Evolutionary conservation across 768 basidiomycete species (phyloP).

Genomic region (Psilocybe cubensis): DNA sequence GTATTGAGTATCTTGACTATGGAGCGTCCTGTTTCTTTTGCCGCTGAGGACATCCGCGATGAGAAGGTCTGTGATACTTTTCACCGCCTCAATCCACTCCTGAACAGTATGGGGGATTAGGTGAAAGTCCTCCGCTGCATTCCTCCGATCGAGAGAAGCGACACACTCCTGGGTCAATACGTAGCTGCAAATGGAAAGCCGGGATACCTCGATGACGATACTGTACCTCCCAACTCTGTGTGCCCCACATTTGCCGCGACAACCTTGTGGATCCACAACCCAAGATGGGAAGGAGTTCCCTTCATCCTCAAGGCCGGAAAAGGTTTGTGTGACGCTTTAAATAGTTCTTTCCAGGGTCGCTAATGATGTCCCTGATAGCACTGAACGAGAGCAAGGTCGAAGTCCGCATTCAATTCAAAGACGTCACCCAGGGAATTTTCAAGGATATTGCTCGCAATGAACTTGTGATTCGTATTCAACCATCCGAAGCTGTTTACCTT

Average conservation of each 20-base stretch:
- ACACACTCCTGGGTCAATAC: slow-evolving; percentile 95
- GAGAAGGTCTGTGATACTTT: slow-evolving; percentile 73
- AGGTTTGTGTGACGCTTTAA: slow-evolving; percentile 50
- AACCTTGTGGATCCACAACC: slow-evolving; percentile 91
- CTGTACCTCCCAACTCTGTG: slow-evolving; percentile 88
- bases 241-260: slow-evolving; percentile 96
- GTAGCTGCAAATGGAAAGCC: slow-evolving; percentile 88
- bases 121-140: slow-evolving; percentile 96
- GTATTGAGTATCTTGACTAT: slow-evolving; percentile 94
- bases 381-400: slow-evolving; percentile 99
- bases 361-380: slow-evolving; percentile 47
- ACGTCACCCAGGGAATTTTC: slow-evolving; percentile 96
- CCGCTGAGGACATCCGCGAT: slow-evolving; percentile 96
- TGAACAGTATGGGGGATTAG: slow-evolving; percentile 42
- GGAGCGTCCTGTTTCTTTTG: slow-evolving; percentile 98
- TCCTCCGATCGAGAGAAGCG: slow-evolving; percentile 73
- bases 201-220: slow-evolving; percentile 98
- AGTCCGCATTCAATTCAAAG: slow-evolving; percentile 97
- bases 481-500: slow-evolving; percentile 94
- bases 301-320: slow-evolving; percentile 99
- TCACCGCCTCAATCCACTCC: slow-evolving; percentile 3
- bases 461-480: slow-evolving; percentile 96
- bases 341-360: not conserved
- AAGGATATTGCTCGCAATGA: slow-evolving; percentile 96
- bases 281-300: slow-evolving; percentile 98